Evolutionary conservation across 352 stramenopile species (phyloP), one percentile per base, ranked within the genome.

Genomic region (Peronospora tabacina): DNA sequence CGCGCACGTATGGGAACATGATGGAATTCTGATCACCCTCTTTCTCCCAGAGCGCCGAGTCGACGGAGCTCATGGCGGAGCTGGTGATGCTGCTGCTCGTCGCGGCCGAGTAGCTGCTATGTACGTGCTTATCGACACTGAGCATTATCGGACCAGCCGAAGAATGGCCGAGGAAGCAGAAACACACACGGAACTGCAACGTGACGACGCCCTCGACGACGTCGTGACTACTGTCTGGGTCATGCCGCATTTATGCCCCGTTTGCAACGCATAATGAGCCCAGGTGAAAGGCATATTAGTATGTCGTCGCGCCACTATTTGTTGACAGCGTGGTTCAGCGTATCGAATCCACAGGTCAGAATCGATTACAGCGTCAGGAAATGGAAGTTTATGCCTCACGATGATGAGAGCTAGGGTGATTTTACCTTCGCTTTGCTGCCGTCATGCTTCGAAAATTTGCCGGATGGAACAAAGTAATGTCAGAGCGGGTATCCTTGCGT

Each of bases 1-100:
- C 47, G 29, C 59, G 66, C 29, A 87, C 58, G 42, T 85, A 86
- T 16, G 75, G 73, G 44, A 89, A 57, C 61, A 62, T 61, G 35
- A 63, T 59, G 40, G 72, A 76, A 20, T 66, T 58, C 10, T 58
- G 34, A 15, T 50, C 44, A 16, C 51, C 29, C 39, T 76, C 60
- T 9, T 36, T 29, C 10, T 63, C 66, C 75, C 77, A 86, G 1
- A 86, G 62, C 15, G 33, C 37, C 7, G 74, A 64, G 40, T 84
- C 59, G 16, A 50, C 52, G 15, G 30, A 28, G 37, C 17, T 55
- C 30, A 52, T 49, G 37, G 19, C 42, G 40, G 52, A 46, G 37
- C 57, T 64, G 11, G 24, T 26, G 17, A 44, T 20, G 41, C 49
- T 49, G 39, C 46, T 60, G 32, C 52, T 53, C 5, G 41, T 48